These are phyloP conservation scores for Leishmania arabica DNA, from an alignment of 208 protist species.

Conservation along the genomic window DNA sequence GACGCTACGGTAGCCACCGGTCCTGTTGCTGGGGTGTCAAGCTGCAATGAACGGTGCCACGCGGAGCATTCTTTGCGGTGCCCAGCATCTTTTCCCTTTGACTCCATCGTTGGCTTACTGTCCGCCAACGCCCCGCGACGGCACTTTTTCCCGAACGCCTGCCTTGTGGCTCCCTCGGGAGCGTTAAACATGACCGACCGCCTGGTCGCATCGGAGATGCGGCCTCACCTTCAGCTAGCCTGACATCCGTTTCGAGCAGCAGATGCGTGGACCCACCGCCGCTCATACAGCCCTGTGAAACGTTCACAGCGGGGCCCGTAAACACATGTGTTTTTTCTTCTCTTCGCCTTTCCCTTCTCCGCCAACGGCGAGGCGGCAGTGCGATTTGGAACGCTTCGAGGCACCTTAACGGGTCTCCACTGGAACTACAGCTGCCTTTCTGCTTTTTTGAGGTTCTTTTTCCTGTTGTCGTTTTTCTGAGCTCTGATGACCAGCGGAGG, in stretches of 20 bases:
- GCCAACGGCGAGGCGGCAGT: neutral
- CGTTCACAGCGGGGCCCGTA: too few relatives aligned
- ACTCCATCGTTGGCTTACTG: neutral
- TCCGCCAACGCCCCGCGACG: neutral
- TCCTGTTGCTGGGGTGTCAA: neutral
- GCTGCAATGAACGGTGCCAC: too few relatives aligned
- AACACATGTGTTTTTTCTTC: neutral
- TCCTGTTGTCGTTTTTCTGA: too few relatives aligned
- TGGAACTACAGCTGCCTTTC: neutral
- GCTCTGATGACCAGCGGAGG: neutral
- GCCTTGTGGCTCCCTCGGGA: neutral
- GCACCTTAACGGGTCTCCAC: too few relatives aligned
- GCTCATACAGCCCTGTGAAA: neutral
- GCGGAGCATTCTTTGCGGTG: too few relatives aligned
- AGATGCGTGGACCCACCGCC: neutral
- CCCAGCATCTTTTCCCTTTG: neutral
- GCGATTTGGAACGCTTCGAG: too few relatives aligned
- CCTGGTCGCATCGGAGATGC: slow-evolving; percentile 1
- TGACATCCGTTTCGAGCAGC: neutral
- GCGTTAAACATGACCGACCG: neutral
- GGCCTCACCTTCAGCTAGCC: slow-evolving; percentile 12
- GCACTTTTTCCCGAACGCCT: neutral
- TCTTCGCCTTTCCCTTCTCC: neutral
- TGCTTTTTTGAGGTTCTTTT: neutral
- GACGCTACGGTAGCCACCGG: neutral